These are phyloP conservation scores for Aurantiochytrium sp. DNA, from an alignment of 108 stramenopile genomes.

Conservation along the genomic window DNA sequence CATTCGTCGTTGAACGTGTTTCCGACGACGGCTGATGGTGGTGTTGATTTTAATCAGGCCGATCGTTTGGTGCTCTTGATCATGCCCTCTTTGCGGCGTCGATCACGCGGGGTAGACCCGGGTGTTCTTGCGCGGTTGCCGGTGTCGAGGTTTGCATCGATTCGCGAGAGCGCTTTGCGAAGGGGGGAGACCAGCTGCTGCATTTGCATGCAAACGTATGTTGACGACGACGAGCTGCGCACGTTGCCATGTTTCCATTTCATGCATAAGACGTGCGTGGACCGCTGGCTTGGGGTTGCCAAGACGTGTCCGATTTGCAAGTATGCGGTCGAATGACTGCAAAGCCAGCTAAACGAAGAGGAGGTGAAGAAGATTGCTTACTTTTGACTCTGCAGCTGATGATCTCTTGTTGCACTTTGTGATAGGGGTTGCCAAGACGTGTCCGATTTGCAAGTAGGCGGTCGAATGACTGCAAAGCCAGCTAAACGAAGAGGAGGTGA, in stretches of 20 bases:
- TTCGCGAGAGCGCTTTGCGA: background rate
- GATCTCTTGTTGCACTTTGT: too few species aligned
- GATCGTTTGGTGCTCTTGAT: background rate
- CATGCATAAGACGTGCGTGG: background rate
- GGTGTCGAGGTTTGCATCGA: background rate
- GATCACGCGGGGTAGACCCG: background rate
- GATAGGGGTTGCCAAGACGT: background rate
- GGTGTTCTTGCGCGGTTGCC: background rate
- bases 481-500: background rate
- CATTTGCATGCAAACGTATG: background rate
- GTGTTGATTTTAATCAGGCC: background rate
- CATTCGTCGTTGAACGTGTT: background rate
- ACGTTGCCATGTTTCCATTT: conserved; percentile 6
- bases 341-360: background rate
- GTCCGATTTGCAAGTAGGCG: background rate
- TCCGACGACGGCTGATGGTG: background rate
- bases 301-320: background rate
- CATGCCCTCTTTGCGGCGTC: background rate
- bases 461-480: background rate
- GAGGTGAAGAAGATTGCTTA: background rate
- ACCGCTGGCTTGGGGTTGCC: background rate
- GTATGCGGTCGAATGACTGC: background rate
- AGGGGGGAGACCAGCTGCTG: background rate
- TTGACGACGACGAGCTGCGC: background rate
- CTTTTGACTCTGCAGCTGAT: too few species aligned